Evolutionary conservation across 768 basidiomycete species (phyloP).

Genomic region (Rhodosporidiobolus sp.): DNA sequence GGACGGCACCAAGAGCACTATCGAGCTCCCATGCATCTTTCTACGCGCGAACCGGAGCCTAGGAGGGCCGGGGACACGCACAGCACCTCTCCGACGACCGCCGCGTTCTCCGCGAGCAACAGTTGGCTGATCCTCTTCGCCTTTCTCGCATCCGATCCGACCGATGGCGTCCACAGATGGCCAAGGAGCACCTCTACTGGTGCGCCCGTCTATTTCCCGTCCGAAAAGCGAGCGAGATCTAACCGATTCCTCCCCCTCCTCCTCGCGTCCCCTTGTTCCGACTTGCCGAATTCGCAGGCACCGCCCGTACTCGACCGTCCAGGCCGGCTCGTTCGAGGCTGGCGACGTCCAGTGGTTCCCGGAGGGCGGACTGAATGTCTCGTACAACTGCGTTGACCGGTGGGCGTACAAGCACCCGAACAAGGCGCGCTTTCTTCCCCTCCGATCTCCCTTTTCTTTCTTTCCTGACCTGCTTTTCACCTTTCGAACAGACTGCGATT

Average conservation of each 20-base stretch:
- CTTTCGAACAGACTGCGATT: conserved; percentile 68
- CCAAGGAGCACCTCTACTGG: conserved; percentile 65
- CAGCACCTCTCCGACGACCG: too few relatives aligned
- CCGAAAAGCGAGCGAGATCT: not conserved
- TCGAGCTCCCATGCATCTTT: too few relatives aligned
- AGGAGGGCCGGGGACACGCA: too few relatives aligned
- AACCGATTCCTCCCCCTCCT: not conserved
- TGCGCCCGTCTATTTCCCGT: not conserved
- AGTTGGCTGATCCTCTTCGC: conserved; percentile 2
- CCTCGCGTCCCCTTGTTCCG: conserved; percentile 49
- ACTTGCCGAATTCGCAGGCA: conserved; percentile 57
- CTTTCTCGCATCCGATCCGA: not conserved
- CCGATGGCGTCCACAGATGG: conserved; percentile 49
- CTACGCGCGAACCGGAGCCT: too few relatives aligned
- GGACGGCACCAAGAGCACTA: too few relatives aligned
- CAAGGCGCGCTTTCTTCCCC: conserved; percentile 47
- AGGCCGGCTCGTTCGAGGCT: conserved; percentile 72
- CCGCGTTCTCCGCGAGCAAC: too few relatives aligned
- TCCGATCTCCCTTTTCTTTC: not conserved
- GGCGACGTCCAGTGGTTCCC: conserved; percentile 96
- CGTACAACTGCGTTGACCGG: conserved; percentile 97
- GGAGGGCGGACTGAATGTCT: conserved; percentile 70
- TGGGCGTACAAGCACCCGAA: conserved; percentile 89
- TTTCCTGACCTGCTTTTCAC: not conserved
- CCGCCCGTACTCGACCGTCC: conserved; percentile 80